Base-by-base conservation (phyloP, 139 green algal genomes). In the Chlorella sp. region DNA sequence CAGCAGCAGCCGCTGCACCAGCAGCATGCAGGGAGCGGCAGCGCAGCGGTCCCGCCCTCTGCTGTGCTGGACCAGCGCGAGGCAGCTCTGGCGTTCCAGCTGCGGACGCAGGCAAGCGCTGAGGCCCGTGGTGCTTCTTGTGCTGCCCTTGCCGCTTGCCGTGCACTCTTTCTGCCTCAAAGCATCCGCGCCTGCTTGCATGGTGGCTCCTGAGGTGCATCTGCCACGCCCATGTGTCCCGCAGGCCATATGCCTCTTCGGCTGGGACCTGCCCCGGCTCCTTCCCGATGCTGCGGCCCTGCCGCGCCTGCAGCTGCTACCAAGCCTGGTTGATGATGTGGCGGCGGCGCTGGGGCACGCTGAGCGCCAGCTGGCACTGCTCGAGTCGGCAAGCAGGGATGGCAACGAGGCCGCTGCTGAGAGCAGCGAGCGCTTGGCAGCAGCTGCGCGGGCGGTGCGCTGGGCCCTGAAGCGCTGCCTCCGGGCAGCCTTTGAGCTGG, bases 391-490 rank as follows among this genome's bases (percentile, higher is more conserved):
- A 54, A 36, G 72, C 40, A 60, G 72, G 43, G 56, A 19, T 17
- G 40, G 43, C 72, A 54, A 34, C 51, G 48, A 13, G 7, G 46
- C 46, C 11, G 7, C 46, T 54, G 46, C 7, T 41, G 22, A 44
- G 16, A 24, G 73, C 75, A 34, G 51, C 48, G 28, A 48, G 46
- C 5, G 30, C 65, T 17, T 7, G n/a, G 74, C 74, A 44, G 48
- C 73, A 9, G 77, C 60, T 0, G 28, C 77, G 1, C 17, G 77
- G 28, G 77, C 77, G 28, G 77, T 73, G 60, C 77, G 77, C 14
- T 83, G 77, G 77, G 77, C 77, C 40, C 77, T 83, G 2, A 83
- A 83, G 77, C 77, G 77, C 24, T 74, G 77, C 77, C 54, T 83
- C 0, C 56, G 77, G 30, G 77, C 77, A 2, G 77, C 77, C 1